These are phyloP conservation scores for Penicillium griseofulvum DNA, from an alignment of 2,329 filamentous ascomycete species.

Conservation along the genomic window DNA sequence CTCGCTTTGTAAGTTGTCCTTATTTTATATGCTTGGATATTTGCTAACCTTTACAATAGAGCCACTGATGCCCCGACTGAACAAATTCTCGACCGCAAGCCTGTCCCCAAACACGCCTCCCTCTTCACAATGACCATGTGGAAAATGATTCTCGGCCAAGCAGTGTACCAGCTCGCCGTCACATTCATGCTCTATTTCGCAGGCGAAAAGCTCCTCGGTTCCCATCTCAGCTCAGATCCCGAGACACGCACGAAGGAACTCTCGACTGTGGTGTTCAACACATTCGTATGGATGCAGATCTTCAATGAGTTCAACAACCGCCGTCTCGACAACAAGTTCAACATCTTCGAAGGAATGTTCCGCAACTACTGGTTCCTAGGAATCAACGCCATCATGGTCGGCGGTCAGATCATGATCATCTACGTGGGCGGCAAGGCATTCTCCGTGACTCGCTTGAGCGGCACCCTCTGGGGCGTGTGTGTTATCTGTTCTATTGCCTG, in stretches of 20 bases:
- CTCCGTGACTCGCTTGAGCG: slow-evolving; percentile 66
- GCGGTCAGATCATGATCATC: slow-evolving; percentile 84
- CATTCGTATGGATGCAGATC: slow-evolving; percentile 99
- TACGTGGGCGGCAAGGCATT: slow-evolving; percentile 82
- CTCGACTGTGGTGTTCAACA: slow-evolving; percentile 89
- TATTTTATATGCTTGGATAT: not conserved
- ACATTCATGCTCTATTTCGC: slow-evolving; percentile 83
- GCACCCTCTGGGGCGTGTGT: slow-evolving; percentile 83
- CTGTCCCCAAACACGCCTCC: slow-evolving; percentile 69
- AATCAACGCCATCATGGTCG: slow-evolving; percentile 85
- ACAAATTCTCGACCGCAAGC: slow-evolving; percentile 75
- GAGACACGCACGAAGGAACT: slow-evolving; percentile 50
- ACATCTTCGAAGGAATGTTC: slow-evolving; percentile 85
- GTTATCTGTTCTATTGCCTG: slow-evolving; percentile 81
- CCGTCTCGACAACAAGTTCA: slow-evolving; percentile 89
- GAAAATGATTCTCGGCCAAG: slow-evolving; percentile 98
- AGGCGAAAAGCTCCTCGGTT: slow-evolving; percentile 59
- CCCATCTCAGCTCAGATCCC: slow-evolving; percentile 49
- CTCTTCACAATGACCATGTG: slow-evolving; percentile 91
- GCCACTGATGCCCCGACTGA: slow-evolving; percentile 87
- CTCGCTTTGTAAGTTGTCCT: slow-evolving; percentile 60
- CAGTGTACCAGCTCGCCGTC: slow-evolving; percentile 77
- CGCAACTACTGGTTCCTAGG: slow-evolving; percentile 85
- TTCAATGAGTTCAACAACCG: slow-evolving; percentile 99
- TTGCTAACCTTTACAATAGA: slow-evolving; percentile 18